Conservation (phyloP, 768 basidiomycete genomes). For the Trichaptum fuscoviolaceum region DNA sequence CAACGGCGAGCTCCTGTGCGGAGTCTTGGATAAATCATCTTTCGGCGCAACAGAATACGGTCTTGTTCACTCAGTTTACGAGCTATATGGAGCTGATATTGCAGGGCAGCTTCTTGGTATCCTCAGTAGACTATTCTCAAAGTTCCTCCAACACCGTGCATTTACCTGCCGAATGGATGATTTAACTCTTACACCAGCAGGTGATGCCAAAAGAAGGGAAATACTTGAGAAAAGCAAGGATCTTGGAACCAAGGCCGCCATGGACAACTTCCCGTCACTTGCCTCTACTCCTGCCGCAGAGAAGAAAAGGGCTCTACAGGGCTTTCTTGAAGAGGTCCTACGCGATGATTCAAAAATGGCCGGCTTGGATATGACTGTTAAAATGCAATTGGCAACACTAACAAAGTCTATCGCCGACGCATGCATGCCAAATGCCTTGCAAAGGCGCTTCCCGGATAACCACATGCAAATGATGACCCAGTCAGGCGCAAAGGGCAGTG, state of each 20-base stretch:
- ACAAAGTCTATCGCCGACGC: constrained; percentile 87
- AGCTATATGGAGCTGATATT: constrained; percentile 84
- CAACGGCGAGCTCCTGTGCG: constrained; percentile 90
- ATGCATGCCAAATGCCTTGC: constrained; percentile 79
- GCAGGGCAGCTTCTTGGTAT: constrained; percentile 92
- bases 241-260: constrained; percentile 82
- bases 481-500: constrained; percentile 96
- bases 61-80: constrained; percentile 94
- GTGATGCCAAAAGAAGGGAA: constrained; percentile 62
- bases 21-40: constrained; percentile 94
- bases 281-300: constrained; percentile 44
- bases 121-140: constrained; percentile 91
- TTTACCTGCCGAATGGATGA: constrained; percentile 99
- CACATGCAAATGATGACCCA: constrained; percentile 99
- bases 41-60: constrained; percentile 96
- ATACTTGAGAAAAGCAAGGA: constrained; percentile 63
- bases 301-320: constrained; percentile 49
- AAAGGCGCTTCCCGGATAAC: constrained; percentile 94
- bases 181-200: constrained; percentile 79
- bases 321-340: constrained; percentile 84
- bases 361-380: constrained; percentile 89
- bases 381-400: constrained; percentile 77
- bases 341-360: constrained; percentile 98
- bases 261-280: constrained; percentile 85
- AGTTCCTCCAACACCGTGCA: constrained; percentile 92